Evolutionary conservation across 2,329 filamentous ascomycete genomes (phyloP).

Genomic region (Fusarium newnesense): DNA sequence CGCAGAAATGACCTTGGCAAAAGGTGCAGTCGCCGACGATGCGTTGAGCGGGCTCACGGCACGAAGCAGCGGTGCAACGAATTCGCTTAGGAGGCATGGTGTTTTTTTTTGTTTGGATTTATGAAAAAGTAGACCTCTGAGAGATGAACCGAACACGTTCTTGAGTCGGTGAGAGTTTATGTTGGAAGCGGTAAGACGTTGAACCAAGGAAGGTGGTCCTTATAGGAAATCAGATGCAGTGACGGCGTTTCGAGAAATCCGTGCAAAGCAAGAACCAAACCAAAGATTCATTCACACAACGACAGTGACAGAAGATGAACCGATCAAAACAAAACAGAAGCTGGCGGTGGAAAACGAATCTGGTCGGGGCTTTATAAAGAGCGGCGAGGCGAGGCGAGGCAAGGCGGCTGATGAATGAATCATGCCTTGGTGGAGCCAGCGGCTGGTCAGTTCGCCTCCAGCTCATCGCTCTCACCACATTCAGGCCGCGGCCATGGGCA

Average conservation of each 20-base stretch:
- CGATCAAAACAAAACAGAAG: conserved; percentile 11
- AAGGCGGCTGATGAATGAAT: conserved; percentile 47
- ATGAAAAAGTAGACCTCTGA: neutral
- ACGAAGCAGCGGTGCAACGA: conserved; percentile 89
- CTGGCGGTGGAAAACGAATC: conserved; percentile 9
- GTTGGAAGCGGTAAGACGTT: conserved; percentile 21
- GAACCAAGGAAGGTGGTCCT: neutral
- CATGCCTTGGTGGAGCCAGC: conserved; percentile 43
- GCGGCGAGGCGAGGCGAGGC: conserved; percentile 24
- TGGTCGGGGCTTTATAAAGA: conserved; percentile 41
- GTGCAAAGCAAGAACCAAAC: conserved; percentile 27
- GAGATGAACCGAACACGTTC: conserved; percentile 2
- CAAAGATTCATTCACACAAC: conserved; percentile 31
- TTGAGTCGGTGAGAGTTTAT: conserved; percentile 28
- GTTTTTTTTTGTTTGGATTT: conserved; percentile 24
- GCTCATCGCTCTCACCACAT: conserved; percentile 35
- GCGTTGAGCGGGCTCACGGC: conserved; percentile 86
- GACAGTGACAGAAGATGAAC: conserved; percentile 26
- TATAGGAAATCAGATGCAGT: conserved; percentile 12
- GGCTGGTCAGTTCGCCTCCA: conserved; percentile 43
- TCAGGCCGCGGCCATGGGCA: conserved; percentile 20
- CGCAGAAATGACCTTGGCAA: conserved; percentile 93
- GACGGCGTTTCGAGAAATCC: conserved; percentile 27
- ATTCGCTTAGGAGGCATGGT: conserved; percentile 79
- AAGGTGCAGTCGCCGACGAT: conserved; percentile 98